Evolutionary conservation across 768 basidiomycete genomes (phyloP), one percentile per base, ranked within the genome.

Genomic region (Panaeolus cyanescens): DNA sequence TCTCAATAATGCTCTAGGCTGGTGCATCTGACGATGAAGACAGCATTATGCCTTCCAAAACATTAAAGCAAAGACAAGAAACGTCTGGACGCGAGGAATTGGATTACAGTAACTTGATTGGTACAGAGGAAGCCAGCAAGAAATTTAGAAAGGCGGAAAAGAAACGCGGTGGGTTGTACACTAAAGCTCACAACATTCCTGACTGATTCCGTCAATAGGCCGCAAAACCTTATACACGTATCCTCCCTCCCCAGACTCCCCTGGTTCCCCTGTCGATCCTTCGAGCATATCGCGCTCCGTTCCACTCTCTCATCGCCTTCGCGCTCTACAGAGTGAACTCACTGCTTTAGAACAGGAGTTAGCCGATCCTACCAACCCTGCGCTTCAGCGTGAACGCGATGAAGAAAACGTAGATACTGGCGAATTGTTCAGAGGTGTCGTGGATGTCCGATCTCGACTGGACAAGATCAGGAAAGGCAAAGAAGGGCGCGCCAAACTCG

Each of bases 271-370:
- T 15, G 66, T 71, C 9, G 70, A 77, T 57, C 72, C 77, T 7
- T 68, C 72, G 20, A 70, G 67, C 17, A 61, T 62, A 19, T 67
- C 76, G 32, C 75, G 74, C 28, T 72, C 80, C 5, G 63, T 80
- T 22, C 79, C 86, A 0, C 80, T 90, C 6, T 83, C 87, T 1
- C 80, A 84, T 39, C 82, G 89, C 32, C 73, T 95, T 20, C 83
- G 83, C 8, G 73, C 78, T 2, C 79, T 99, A 7, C 91, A 94
- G 62, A 81, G 83, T 2, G 96, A 99, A 68, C 79, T 98, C 0
- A 73, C 83, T 0, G 82, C 92, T 30, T 81, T 99, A 3, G 96
- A 99, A 71, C 71, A 77, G 1, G 93, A 96, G 68, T 79, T 96
- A n/a, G 81, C 87, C 0, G 91, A 93, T 65, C 92, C 91, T 9